These are phyloP conservation scores for Phytophthora pseudosyringae DNA, from an alignment of 352 stramenopile genomes.

Conservation along the genomic window DNA sequence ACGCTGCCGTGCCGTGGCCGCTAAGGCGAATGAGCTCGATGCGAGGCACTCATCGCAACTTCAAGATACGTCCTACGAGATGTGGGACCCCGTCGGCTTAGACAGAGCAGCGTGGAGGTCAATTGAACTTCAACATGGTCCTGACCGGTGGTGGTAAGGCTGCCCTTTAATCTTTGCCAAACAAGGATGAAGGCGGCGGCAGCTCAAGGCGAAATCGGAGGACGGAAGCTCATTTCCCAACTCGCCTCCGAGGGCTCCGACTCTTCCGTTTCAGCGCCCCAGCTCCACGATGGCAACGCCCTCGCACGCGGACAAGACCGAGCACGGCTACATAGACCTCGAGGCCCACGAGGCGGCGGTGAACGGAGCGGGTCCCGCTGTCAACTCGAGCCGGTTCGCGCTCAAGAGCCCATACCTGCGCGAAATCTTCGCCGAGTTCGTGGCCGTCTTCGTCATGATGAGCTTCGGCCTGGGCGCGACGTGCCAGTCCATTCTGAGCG, in stretches of 20 bases:
- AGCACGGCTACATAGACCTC: slow-evolving; percentile 43
- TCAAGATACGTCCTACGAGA: too few relatives aligned
- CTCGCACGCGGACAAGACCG: slow-evolving; percentile 37
- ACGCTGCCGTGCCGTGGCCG: too few relatives aligned
- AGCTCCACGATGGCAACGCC: slow-evolving; percentile 23
- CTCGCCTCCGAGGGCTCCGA: slow-evolving; percentile 25
- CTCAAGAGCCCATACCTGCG: slow-evolving; percentile 43
- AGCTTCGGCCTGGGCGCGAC: slow-evolving; percentile 43
- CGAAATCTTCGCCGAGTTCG: slow-evolving; percentile 45
- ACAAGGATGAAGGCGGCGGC: slow-evolving; percentile 9
- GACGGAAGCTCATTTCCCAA: slow-evolving; percentile 32
- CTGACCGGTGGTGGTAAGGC: slow-evolving; percentile 32
- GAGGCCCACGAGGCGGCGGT: slow-evolving; percentile 34
- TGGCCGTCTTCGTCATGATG: slow-evolving; percentile 52
- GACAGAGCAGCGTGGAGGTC: slow-evolving; percentile 10
- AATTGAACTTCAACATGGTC: slow-evolving; percentile 41
- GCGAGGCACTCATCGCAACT: too few relatives aligned
- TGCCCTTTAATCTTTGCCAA: slow-evolving; percentile 39
- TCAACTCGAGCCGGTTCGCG: slow-evolving; percentile 36
- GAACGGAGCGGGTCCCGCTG: slow-evolving; percentile 22
- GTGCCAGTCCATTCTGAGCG: slow-evolving; percentile 43
- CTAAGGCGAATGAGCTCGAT: too few relatives aligned
- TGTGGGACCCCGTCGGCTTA: too few relatives aligned
- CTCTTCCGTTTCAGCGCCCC: slow-evolving; percentile 12
- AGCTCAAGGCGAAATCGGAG: not conserved